Base-by-base conservation (phyloP, 768 basidiomycete genomes). In the Boletus rufocinnamomeus region DNA sequence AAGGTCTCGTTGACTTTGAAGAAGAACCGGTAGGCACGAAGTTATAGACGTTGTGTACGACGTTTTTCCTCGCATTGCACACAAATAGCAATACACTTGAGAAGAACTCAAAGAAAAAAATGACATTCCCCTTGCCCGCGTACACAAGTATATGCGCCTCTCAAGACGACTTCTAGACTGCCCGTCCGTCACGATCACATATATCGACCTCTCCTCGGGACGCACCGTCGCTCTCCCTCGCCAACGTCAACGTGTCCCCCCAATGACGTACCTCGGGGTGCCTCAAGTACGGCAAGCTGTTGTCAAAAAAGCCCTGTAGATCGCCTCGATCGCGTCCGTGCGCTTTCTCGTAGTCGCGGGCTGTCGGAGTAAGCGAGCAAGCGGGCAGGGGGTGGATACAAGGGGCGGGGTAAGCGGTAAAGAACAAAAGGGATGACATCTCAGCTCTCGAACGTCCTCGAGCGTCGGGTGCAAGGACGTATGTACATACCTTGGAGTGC, bases 221-320 rank as follows among this genome's bases (percentile, higher is more conserved):
- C 6, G 4, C 8, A 3, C 32, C 19, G 13, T 50, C 52, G 7
- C 60, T 28, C 9, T 66, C 63, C 44, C 52, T 62, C 21, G 49
- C 44, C 32, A 57, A 34, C 8, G 81, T 41, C 43, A 72, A 34
- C 2, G 80, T 80, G 37, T 75, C 63, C 2, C 86, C 91, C 93
- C 93, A 95, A 4, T 69, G 74, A 68, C 81, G 79, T 4, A 93
- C 84, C 69, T 93, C 90, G 0, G 84, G 79, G 69, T 93, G 90
- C 23, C 77, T 78, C 59, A 95, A 74, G 40, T 79, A 74, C 1
- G 93, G 91, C 2, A 95, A 67, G 60, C 91, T 93, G 64, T 81
- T 84, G 64, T 95, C 88, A 64, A 91, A 93, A 72, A 95, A 95
- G 2, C 80, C 70, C 63, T 93, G 91, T 4, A 95, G 75, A 23